Conservation (phyloP, 2,329 filamentous ascomycete species). For the Penicillium sp. region DNA sequence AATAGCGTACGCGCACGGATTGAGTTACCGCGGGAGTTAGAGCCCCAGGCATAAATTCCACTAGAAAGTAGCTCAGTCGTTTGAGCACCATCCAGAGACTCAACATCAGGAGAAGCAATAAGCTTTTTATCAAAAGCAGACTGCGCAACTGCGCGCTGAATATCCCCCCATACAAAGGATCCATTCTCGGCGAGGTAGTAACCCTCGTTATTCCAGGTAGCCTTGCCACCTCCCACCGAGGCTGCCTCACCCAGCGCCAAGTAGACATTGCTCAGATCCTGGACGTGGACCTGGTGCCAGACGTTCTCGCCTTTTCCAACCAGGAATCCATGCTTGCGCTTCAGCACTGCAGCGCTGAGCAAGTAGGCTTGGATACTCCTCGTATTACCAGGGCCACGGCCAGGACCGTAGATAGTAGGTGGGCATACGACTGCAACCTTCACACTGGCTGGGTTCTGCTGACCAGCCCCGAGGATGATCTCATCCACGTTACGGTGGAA, state of each 20-base stretch:
- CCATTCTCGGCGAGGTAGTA: conserved; percentile 51
- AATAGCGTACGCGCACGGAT: conserved; percentile 39
- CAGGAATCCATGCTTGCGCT: conserved; percentile 39
- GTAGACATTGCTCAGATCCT: conserved; percentile 42
- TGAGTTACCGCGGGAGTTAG: conserved; percentile 38
- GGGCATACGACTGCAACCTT: conserved; percentile 43
- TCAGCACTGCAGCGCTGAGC: conserved; percentile 38
- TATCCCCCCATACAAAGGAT: conserved; percentile 41
- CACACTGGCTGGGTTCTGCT: conserved; percentile 27
- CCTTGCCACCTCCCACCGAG: conserved; percentile 38
- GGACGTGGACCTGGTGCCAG: conserved; percentile 43
- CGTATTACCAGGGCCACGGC: conserved; percentile 37
- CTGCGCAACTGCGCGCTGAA: conserved; percentile 37
- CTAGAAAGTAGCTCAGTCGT: conserved; percentile 44
- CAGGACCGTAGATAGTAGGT: conserved; percentile 43
- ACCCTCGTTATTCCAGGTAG: conserved; percentile 45
- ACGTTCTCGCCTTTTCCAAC: conserved; percentile 41
- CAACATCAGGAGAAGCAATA: conserved; percentile 43
- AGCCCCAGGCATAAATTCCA: conserved; percentile 39
- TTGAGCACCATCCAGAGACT: conserved; percentile 33
- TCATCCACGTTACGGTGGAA: conserved; percentile 43
- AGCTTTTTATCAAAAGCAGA: conserved; percentile 55
- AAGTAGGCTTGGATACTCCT: conserved; percentile 44
- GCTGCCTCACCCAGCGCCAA: conserved; percentile 40
- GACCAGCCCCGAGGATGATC: conserved; percentile 34